Percentiles rank a stretch among this genome's conserved stretches.
These are phyloP conservation scores for Colletotrichum phormii DNA, from an alignment of 2,329 filamentous ascomycete species.

Conservation along the genomic window DNA sequence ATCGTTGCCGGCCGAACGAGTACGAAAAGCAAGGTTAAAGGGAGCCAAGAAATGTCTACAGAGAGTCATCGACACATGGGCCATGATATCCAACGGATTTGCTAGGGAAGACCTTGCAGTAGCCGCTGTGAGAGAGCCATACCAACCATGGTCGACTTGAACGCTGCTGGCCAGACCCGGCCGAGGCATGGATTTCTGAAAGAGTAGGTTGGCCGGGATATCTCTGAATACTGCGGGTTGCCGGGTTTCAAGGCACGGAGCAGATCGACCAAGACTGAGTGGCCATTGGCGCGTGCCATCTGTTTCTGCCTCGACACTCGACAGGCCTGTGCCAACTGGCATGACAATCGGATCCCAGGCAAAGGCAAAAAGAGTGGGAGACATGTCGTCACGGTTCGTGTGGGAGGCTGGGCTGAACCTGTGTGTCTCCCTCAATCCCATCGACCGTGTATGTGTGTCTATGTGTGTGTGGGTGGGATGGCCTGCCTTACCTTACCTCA, in stretches of 20 bases:
- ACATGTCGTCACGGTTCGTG: constrained; percentile 35
- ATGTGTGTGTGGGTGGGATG: constrained; percentile 10
- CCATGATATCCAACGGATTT: background rate
- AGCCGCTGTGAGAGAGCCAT: background rate
- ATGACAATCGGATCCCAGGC: constrained; percentile 10
- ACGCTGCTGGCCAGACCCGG: constrained; percentile 13
- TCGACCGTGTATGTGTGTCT: too few species aligned
- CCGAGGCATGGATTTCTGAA: constrained; percentile 23
- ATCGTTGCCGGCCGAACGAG: constrained; percentile 24
- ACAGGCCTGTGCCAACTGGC: constrained; percentile 13
- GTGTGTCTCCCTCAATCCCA: constrained; percentile 22
- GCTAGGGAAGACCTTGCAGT: background rate
- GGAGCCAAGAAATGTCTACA: constrained; percentile 30
- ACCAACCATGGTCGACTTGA: too few species aligned
- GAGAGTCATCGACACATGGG: constrained; percentile 3
- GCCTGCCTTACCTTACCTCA: constrained; percentile 13
- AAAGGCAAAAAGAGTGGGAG: constrained; percentile 16
- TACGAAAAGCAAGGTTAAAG: constrained; percentile 33
- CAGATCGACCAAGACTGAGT: constrained; percentile 19
- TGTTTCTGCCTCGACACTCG: constrained; percentile 24
- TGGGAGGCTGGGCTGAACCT: constrained; percentile 28
- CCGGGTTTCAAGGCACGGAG: constrained; percentile 34
- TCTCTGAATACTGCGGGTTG: constrained; percentile 13
- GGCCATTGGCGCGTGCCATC: constrained; percentile 34
- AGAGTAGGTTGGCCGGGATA: constrained; percentile 21